Evolutionary conservation across 345 rosid species (phyloP).

Genomic region (Eucalyptus pauciflora): DNA sequence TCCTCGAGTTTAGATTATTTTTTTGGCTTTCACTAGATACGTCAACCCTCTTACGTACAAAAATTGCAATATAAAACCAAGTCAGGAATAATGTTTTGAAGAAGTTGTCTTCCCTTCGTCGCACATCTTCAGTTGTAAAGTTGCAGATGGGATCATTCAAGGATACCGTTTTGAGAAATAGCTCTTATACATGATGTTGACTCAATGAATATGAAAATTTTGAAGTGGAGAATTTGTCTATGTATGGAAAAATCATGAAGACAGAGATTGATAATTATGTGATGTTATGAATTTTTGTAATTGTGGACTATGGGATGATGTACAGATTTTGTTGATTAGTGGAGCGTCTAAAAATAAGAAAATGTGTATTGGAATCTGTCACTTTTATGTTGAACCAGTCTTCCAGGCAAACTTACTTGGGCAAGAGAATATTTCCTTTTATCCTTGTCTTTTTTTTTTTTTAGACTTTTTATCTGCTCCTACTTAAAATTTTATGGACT

Average conservation of each 20-base stretch:
- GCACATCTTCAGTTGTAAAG: neutral
- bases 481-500: neutral
- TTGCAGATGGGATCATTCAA: neutral
- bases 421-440: neutral
- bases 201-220: neutral
- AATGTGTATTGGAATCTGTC: neutral
- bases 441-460: neutral
- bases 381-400: neutral
- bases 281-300: neutral
- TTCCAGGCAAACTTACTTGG: neutral
- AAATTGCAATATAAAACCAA: neutral
- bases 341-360: neutral
- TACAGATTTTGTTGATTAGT: neutral
- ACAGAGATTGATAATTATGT: neutral
- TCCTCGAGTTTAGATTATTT: neutral
- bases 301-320: neutral
- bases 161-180: neutral
- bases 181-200: neutral
- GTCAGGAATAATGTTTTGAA: neutral
- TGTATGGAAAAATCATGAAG: neutral
- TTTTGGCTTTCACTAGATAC: neutral
- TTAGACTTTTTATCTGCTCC: neutral
- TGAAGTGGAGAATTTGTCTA: neutral
- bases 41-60: neutral
- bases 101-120: neutral